Percentiles rank a stretch among this genome's conserved stretches.
Conservation (phyloP, 208 protist species). For the Crithidia expoeki region DNA sequence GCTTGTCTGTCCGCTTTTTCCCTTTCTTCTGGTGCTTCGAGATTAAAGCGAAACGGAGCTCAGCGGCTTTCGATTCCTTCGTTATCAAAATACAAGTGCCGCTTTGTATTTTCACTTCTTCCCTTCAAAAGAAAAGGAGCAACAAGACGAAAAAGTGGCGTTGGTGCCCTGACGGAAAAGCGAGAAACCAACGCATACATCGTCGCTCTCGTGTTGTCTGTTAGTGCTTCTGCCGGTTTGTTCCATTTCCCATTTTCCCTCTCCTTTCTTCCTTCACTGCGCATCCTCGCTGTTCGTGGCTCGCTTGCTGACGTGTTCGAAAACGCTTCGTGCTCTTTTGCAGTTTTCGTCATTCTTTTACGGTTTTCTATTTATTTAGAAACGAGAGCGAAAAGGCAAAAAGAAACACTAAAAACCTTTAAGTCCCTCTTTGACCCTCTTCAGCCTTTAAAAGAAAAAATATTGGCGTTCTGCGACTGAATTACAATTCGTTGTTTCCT, state of each 20-base stretch:
- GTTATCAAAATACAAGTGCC: no score
- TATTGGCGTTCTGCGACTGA: background rate
- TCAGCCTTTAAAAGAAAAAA: background rate
- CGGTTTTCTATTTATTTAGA: background rate
- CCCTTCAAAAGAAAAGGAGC: background rate
- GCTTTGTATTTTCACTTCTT: background rate
- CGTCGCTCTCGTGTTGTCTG: background rate
- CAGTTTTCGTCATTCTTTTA: background rate
- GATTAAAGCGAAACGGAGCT: no score
- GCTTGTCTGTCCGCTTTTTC: no score
- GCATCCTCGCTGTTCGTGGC: no score
- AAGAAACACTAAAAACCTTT: background rate
- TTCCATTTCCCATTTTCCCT: background rate
- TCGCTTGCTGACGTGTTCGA: no score
- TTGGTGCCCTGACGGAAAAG: background rate
- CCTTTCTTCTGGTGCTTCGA: no score
- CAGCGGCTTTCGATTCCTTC: no score
- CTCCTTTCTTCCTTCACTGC: background rate
- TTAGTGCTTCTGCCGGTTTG: background rate
- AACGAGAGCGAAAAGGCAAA: background rate
- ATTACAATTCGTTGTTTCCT: background rate
- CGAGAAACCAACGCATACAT: background rate
- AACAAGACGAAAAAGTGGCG: no score
- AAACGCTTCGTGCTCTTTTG: background rate
- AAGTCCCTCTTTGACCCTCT: background rate